Percentiles rank a stretch among this genome's conserved stretches.
These are phyloP conservation scores for Balansia obtecta DNA, from an alignment of 2,329 filamentous ascomycete species.

Conservation along the genomic window DNA sequence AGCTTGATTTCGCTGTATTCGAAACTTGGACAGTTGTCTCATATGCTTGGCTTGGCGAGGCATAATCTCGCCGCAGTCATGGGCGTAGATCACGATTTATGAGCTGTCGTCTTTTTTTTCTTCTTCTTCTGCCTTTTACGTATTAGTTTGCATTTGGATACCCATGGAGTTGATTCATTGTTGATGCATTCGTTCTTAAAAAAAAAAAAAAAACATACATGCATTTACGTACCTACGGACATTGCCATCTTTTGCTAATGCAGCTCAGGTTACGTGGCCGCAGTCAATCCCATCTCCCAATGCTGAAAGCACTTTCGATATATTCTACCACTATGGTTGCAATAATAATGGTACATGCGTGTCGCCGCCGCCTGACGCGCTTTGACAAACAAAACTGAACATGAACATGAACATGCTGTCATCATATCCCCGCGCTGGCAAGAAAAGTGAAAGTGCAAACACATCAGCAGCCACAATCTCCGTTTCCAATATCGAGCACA, in stretches of 20 bases:
- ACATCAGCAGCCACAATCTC: not conserved
- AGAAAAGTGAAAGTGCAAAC: not conserved
- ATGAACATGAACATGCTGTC: conserved; percentile 5
- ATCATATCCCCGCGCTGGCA: not conserved
- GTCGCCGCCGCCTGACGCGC: not conserved
- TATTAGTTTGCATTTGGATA: conserved; percentile 10
- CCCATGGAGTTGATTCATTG: not conserved
- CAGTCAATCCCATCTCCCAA: conserved; percentile 5
- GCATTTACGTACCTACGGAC: too few species aligned
- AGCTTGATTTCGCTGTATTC: conserved; percentile 71
- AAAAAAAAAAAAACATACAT: too few species aligned
- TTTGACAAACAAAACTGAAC: conserved; percentile 1
- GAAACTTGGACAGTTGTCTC: conserved; percentile 67
- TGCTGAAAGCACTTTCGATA: not conserved
- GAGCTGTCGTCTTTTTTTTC: not conserved
- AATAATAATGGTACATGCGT: conserved; percentile 4
- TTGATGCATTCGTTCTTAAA: not conserved
- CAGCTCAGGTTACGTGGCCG: not conserved
- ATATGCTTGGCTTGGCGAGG: conserved; percentile 57
- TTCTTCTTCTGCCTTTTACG: too few species aligned
- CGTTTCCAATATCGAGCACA: not conserved
- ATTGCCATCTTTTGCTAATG: too few species aligned
- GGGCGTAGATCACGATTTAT: conserved; percentile 35
- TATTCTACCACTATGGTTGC: not conserved
- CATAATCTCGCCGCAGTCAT: conserved; percentile 67